Conservation (phyloP, 2,329 filamentous ascomycete genomes). For the Emmonsiellopsis sp. region DNA sequence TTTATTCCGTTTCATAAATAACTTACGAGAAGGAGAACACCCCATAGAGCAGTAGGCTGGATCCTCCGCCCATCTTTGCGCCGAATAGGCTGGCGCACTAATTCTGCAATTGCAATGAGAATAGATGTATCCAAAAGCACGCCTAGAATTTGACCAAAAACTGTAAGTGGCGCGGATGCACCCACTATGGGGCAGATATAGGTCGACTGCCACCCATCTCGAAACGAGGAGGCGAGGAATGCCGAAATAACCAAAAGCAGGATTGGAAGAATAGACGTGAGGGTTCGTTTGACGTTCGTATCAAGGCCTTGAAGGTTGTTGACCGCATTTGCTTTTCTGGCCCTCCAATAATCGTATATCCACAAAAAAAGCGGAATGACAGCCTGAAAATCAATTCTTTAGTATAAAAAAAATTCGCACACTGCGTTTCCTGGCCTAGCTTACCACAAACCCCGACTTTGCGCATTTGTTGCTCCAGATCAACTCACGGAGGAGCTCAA, state of each 20-base stretch:
- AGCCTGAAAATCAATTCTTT: constrained; percentile 17
- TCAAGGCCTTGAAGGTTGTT: constrained; percentile 11
- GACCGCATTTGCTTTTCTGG: constrained; percentile 17
- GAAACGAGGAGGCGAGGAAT: constrained; percentile 26
- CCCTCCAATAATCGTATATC: constrained; percentile 32
- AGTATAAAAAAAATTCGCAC: not conserved
- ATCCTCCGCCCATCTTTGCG: constrained; percentile 1
- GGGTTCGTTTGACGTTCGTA: constrained; percentile 7
- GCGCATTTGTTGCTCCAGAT: constrained; percentile 37
- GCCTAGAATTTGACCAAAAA: constrained; percentile 28
- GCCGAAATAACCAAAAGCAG: constrained; percentile 31
- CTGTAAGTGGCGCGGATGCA: constrained; percentile 25
- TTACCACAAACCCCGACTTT: constrained; percentile 25
- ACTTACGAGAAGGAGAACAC: constrained; percentile 10
- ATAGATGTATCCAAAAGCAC: constrained; percentile 35
- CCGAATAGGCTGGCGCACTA: constrained; percentile 8
- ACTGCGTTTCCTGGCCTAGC: constrained; percentile 4
- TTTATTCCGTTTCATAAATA: not conserved
- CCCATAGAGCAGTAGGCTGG: constrained; percentile 10
- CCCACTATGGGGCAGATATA: constrained; percentile 41
- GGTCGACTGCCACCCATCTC: constrained; percentile 33
- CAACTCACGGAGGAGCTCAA: constrained; percentile 34
- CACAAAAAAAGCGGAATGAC: constrained; percentile 33
- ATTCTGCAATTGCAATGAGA: constrained; percentile 22
- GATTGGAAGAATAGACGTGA: constrained; percentile 31